Evolutionary conservation across 305 asterid species (phyloP).

Genomic region (Euphrasia arctica): DNA sequence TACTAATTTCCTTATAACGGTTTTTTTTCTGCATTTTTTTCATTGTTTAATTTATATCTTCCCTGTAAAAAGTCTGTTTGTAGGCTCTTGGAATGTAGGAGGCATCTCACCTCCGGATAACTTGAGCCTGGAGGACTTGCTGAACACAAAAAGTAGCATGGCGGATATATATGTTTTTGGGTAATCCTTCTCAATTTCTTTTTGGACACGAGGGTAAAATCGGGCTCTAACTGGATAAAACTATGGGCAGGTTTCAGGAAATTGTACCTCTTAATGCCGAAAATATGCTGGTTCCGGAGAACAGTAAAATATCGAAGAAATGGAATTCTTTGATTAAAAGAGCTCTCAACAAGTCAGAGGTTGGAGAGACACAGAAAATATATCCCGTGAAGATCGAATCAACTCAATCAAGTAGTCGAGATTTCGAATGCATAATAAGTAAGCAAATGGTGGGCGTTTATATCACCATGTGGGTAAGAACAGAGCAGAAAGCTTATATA

Average conservation of each 20-base stretch:
- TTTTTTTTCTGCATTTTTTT: background rate
- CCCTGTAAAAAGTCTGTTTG: conserved; percentile 42
- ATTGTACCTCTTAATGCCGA: conserved; percentile 66
- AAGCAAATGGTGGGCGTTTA: conserved; percentile 69
- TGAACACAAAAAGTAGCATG: conserved; percentile 32
- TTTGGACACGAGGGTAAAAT: conserved; percentile 2
- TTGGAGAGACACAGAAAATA: conserved; percentile 42
- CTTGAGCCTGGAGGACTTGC: conserved; percentile 48
- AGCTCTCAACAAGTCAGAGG: conserved; percentile 50
- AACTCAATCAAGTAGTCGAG: conserved; percentile 27
- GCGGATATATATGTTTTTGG: conserved; percentile 69
- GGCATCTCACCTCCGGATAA: conserved; percentile 53
- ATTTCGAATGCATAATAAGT: conserved; percentile 47
- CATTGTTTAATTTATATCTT: background rate
- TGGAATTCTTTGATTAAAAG: conserved; percentile 52
- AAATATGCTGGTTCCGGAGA: conserved; percentile 43
- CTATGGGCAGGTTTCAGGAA: conserved; percentile 61
- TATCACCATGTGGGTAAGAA: conserved; percentile 55
- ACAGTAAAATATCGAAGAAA: conserved; percentile 36
- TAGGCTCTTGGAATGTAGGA: conserved; percentile 70
- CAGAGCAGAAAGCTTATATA: conserved; percentile 38
- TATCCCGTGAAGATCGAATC: conserved; percentile 38
- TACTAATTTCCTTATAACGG: conserved; percentile 11
- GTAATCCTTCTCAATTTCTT: conserved; percentile 31
- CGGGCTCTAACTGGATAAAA: conserved; percentile 3